Base-by-base conservation (phyloP, 768 basidiomycete genomes). In the Gymnopilus dilepis region DNA sequence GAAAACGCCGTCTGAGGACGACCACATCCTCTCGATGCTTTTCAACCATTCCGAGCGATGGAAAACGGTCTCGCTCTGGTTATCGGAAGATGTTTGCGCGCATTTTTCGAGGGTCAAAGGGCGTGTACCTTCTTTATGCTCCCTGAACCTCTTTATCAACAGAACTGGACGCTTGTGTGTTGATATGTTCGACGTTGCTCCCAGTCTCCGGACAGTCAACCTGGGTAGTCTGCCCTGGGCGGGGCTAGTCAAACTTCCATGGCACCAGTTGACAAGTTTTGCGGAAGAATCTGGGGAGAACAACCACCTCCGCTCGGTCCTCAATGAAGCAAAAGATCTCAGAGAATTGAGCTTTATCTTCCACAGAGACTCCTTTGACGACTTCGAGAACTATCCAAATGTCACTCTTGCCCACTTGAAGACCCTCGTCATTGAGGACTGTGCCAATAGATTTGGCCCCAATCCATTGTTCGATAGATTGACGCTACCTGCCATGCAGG, bases 1-100 rank as follows among this genome's bases (percentile, higher is more conserved):
- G 2, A 26, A 5, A 6, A 38, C 57, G 22, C 33, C 42, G 17
- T 48, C 40, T 17, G 13, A 40, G 3, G 61, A 63, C 41, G 62
- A 65, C 21, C 41, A 43, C 9, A 52, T 65, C 6, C 50, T 67
- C 31, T 15, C 42, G 13, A 31, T 67, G 45, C 59, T 67, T 12
- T 56, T 64, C 48, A 56, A 56, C 19, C 61, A 65, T 43, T 67
- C 64, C 15, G 59, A 67, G 34, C 58, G 66, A 31, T 67, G 66
- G 64, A 53, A 61, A 34, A 60, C 37, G 3, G 22, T 67, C 26
- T 64, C 60, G 9, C 51, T 67, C 13, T 42, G 51, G 21, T 53
- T 65, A n/a, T 63, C 64, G 17, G 64, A 58, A 43, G 43, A 28
- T 7, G 58, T 60, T n/a, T 64, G 63, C 15, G 56, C 56, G 7